These are phyloP conservation scores for Kwoniella bestiolae DNA, from an alignment of 768 basidiomycete genomes.

Conservation along the genomic window DNA sequence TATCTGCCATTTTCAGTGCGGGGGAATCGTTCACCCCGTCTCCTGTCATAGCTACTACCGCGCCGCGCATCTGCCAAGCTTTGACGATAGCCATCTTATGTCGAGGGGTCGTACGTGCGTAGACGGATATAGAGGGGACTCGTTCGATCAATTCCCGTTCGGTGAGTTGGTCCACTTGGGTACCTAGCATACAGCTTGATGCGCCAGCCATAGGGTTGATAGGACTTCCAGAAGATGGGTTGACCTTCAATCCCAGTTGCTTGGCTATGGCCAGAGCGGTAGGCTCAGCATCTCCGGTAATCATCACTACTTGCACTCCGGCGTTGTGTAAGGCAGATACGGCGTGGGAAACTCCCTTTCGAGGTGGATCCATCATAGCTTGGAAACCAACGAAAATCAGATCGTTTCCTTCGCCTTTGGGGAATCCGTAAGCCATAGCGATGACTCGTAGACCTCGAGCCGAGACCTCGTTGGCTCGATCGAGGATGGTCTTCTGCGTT, in stretches of 20 bases:
- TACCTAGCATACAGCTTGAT: constrained; percentile 69
- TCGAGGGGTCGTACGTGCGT: constrained; percentile 91
- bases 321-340: constrained; percentile 78
- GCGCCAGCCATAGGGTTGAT: constrained; percentile 16
- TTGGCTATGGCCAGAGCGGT: constrained; percentile 88
- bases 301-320: constrained; percentile 97
- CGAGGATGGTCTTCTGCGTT: constrained; percentile 69
- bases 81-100: constrained; percentile 98
- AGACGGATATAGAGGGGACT: constrained; percentile 81
- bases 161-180: constrained; percentile 81
- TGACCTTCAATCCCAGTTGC: constrained; percentile 78
- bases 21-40: constrained; percentile 98
- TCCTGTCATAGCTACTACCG: constrained; percentile 95
- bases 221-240: constrained; percentile 46
- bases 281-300: constrained; percentile 90
- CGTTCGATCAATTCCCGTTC: constrained; percentile 79
- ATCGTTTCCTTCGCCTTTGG: constrained; percentile 57
- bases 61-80: constrained; percentile 86
- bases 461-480: constrained; percentile 73
- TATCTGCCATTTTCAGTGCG: constrained; percentile 95
- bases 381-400: constrained; percentile 90
- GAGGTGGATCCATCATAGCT: constrained; percentile 93
- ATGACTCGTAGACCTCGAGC: constrained; percentile 80
- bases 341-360: constrained; percentile 89
- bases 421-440: constrained; percentile 85